Percentiles rank a stretch among this genome's conserved stretches.
These are phyloP conservation scores for Phytophthora cactorum DNA, from an alignment of 352 stramenopile genomes.

Conservation along the genomic window DNA sequence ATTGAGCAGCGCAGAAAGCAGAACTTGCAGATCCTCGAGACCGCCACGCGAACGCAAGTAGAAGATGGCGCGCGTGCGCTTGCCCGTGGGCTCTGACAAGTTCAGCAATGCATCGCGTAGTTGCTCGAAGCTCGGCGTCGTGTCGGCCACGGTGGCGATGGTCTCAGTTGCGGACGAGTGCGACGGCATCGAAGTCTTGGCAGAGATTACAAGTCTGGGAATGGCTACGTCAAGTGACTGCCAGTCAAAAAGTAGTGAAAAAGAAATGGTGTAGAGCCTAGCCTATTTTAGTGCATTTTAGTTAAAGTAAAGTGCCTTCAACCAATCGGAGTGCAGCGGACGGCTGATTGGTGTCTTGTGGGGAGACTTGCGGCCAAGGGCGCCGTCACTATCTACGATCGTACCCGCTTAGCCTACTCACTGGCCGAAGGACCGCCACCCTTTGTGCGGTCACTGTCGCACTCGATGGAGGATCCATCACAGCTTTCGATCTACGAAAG, in stretches of 20 bases:
- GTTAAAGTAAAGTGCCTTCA: constrained; percentile 10
- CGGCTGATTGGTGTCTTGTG: background rate
- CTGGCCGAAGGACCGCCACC: constrained; percentile 25
- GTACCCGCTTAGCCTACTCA: constrained; percentile 64
- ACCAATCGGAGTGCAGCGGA: constrained; percentile 1
- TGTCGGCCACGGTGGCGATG: constrained; percentile 17
- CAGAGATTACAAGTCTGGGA: background rate
- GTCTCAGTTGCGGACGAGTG: constrained; percentile 30
- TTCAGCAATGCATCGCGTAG: constrained; percentile 76
- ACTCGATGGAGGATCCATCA: constrained; percentile 30
- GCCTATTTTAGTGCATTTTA: background rate
- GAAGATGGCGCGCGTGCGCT: constrained; percentile 93
- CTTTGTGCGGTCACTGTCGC: constrained; percentile 36
- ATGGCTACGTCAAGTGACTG: constrained; percentile 26
- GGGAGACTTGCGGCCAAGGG: constrained; percentile 20
- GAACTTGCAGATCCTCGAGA: constrained; percentile 77
- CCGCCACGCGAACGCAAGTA: constrained; percentile 87
- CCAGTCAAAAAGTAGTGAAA: constrained; percentile 14
- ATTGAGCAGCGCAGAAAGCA: constrained; percentile 83
- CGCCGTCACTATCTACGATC: constrained; percentile 67
- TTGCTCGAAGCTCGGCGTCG: constrained; percentile 62
- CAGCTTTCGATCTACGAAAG: background rate
- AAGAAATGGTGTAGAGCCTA: background rate
- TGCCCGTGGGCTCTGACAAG: constrained; percentile 81
- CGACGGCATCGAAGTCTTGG: constrained; percentile 19